Evolutionary conservation across 148 eudicot genomes (phyloP).

Genomic region (Persicaria tinctoria): DNA sequence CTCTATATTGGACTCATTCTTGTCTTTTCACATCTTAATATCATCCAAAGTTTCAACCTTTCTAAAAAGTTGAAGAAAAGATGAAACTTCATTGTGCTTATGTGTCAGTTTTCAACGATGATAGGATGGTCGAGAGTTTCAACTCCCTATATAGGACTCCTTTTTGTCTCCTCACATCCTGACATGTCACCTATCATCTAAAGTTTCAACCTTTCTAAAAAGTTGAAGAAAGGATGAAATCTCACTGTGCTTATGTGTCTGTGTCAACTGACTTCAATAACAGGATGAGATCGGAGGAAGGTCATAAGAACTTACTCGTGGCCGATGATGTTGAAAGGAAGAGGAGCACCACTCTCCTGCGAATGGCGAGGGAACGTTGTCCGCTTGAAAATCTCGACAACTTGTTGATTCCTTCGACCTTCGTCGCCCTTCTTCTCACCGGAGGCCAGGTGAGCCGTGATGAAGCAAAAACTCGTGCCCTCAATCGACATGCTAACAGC

Average conservation of each 20-base stretch:
- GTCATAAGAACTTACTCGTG: constrained; percentile 47
- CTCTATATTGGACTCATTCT: too few relatives aligned
- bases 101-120: too few relatives aligned
- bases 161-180: too few relatives aligned
- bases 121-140: too few relatives aligned
- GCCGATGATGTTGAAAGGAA: constrained; percentile 45
- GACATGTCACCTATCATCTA: too few relatives aligned
- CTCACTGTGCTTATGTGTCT: neutral
- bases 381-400: constrained; percentile 44
- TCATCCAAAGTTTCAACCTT: neutral
- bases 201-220: neutral
- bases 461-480: constrained; percentile 56
- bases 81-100: too few relatives aligned
- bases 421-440: constrained; percentile 69
- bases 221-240: too few relatives aligned
- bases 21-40: too few relatives aligned
- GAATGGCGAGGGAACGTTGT: constrained; percentile 33
- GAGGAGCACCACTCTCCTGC: constrained; percentile 23
- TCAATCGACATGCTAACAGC: constrained; percentile 52
- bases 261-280: neutral
- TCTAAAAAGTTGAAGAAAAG: too few relatives aligned
- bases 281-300: neutral
- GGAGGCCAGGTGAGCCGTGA: constrained; percentile 56
- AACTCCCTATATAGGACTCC: too few relatives aligned
- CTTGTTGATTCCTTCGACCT: constrained; percentile 50